Evolutionary conservation across 257 asterid genomes (phyloP).

Genomic region (Lithospermum erythrorhizon): DNA sequence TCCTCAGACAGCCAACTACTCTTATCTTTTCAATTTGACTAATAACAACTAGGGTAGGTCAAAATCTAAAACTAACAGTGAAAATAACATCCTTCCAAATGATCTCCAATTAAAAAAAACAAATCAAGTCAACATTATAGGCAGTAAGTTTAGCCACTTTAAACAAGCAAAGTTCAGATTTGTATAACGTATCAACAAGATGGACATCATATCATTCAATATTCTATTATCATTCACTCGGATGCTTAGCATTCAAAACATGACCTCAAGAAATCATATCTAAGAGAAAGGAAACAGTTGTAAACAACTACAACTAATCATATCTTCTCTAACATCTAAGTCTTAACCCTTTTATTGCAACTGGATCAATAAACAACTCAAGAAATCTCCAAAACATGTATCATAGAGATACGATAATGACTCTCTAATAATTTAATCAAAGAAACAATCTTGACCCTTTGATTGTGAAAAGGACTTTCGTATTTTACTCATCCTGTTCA

Average conservation of each 20-base stretch:
- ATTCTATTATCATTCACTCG: not conserved
- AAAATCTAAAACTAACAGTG: not conserved
- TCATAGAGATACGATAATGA: slow-evolving; percentile 8
- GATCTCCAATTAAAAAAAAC: not conserved
- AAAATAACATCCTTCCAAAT: not conserved
- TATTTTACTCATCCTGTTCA: not conserved
- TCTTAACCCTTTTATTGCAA: not conserved
- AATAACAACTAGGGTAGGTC: not conserved
- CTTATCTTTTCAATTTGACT: no score
- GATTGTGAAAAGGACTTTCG: slow-evolving; percentile 7
- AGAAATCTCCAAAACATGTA: slow-evolving; percentile 22
- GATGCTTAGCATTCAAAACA: no score
- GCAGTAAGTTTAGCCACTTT: not conserved
- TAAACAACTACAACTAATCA: slow-evolving; percentile 2
- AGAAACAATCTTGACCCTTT: slow-evolving; percentile 6
- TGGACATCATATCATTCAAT: not conserved
- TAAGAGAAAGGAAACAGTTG: not conserved
- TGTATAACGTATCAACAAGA: not conserved
- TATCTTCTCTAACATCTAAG: not conserved
- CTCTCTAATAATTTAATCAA: not conserved
- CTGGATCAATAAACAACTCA: slow-evolving; percentile 6
- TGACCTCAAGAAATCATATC: no score
- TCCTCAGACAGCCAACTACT: not conserved
- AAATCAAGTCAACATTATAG: not conserved
- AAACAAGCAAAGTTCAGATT: not conserved